Percentiles rank a stretch among this genome's conserved stretches.
phyloP scores from a whole-genome alignment of 371 early-diverging fungal species.

The Mortierella sp. region DNA sequence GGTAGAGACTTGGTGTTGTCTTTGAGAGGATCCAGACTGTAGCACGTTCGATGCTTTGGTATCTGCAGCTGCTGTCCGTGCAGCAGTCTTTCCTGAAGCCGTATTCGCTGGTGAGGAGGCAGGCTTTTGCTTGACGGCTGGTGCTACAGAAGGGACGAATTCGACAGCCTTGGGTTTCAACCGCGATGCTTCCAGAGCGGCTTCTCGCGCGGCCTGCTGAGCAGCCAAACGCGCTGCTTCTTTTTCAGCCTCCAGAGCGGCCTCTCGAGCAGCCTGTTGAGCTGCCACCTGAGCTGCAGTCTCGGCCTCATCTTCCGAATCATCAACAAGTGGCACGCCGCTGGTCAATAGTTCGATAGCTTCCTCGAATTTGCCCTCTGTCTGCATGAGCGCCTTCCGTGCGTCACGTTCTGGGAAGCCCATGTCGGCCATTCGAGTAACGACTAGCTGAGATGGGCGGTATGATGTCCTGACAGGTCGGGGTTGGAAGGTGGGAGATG shows the following conservation, averaged over 20 bases:
- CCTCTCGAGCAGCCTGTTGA: constrained; percentile 10
- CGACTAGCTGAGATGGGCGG: constrained; percentile 44
- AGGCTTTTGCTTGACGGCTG: neutral
- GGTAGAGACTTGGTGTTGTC: neutral
- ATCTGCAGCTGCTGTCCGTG: neutral
- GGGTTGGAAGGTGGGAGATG: constrained; percentile 8
- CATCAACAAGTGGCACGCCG: constrained; percentile 45
- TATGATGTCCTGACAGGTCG: constrained; percentile 44
- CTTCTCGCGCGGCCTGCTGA: neutral
- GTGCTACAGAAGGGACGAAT: neutral
- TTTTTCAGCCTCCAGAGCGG: neutral
- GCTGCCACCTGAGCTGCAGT: constrained; percentile 21
- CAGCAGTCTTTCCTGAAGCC: neutral
- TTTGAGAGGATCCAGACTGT: neutral
- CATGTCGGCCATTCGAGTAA: constrained; percentile 51
- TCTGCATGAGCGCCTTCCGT: constrained; percentile 52
- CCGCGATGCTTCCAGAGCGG: neutral
- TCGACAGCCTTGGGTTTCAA: neutral
- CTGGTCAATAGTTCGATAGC: constrained; percentile 56
- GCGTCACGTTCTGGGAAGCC: constrained; percentile 46
- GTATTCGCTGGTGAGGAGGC: neutral
- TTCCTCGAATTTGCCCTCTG: constrained; percentile 58
- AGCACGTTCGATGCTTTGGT: neutral
- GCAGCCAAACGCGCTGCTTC: constrained; percentile 1
- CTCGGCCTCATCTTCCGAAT: constrained; percentile 54